These are phyloP conservation scores for Aureobasidium mangrovei DNA, from an alignment of 2,329 filamentous ascomycete genomes.

Conservation along the genomic window DNA sequence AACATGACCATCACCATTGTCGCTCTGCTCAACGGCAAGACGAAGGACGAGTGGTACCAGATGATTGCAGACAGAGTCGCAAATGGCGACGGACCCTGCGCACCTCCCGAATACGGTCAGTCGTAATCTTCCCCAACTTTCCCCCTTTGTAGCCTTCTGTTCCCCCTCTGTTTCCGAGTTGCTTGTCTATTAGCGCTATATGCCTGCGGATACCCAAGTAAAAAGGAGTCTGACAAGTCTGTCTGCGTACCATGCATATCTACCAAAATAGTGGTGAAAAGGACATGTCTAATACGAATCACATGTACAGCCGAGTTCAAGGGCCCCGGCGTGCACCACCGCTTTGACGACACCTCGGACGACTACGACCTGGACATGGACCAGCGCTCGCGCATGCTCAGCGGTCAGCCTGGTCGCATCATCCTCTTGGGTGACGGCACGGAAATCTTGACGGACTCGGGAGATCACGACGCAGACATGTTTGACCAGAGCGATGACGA, in stretches of 20 bases:
- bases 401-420: conserved; percentile 69
- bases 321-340: conserved; percentile 42
- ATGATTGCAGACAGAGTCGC: conserved; percentile 88
- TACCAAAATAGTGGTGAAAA: neutral
- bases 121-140: conserved; percentile 33
- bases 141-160: neutral
- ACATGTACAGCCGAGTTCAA: conserved; percentile 39
- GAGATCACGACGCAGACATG: conserved; percentile 66
- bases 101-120: conserved; percentile 99
- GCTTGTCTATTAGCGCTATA: conserved; percentile 12
- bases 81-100: conserved; percentile 94
- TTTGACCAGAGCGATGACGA: conserved; percentile 59
- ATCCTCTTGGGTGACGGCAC: conserved; percentile 94
- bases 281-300: conserved; percentile 11
- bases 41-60: conserved; percentile 97
- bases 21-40: conserved; percentile 81
- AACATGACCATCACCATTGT: conserved; percentile 98
- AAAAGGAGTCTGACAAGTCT: conserved; percentile 6
- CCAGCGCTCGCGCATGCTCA: conserved; percentile 56
- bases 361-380: conserved; percentile 68
- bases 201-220: conserved; percentile 12
- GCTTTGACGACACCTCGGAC: conserved; percentile 42
- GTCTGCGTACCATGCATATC: conserved; percentile 4
- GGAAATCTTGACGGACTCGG: conserved; percentile 76
- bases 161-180: neutral